Evolutionary conservation across 106 monocot species (phyloP), one percentile per base, ranked within the genome.

Genomic region (Acorus calamus): DNA sequence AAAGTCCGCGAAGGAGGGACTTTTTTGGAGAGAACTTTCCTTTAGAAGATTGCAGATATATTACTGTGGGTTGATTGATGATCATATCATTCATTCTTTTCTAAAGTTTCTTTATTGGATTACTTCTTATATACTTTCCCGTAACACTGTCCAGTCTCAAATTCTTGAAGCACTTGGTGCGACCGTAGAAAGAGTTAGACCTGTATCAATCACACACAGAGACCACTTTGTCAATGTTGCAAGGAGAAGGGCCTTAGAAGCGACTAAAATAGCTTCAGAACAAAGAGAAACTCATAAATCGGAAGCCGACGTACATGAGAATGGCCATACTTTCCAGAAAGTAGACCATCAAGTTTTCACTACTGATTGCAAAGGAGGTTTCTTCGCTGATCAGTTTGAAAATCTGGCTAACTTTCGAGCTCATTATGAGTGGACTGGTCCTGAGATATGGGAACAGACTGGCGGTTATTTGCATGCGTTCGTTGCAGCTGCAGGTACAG

Each of bases 341-440:
- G 60, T 44, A 41, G 42, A 62, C 5, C 8, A 69, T 62, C 14
- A 50, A 11, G 45, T 43, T 42, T 63, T 58, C 5, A 44, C 44
- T 52, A 69, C 41, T 52, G 53, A 71, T 50, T 79, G 78, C 12
- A 81, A 71, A 69, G 85, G 91, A 9, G 96, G 96, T 57, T 98
- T 81, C 69, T 98, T 98, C 71, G 91, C 91, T 45, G 96, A 98
- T 72, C 96, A 98, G 71, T 98, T 89, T 85, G 96, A 98, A 70
- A 98, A 98, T 60, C 58, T 98, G 56, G 96, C 96, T 42, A 98
- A 98, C 59, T 98, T 87, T 44, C 57, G 87, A 49, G 91, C 96
- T 4, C 96, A 98, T 68, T 91, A 91, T 62, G 91, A 91, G 59
- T 65, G 80, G 53, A 98, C 96, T 53, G 96, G 91, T 28, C 87